Conservation (phyloP, 169 alveolate species). For the Plasmodium malariae region DNA sequence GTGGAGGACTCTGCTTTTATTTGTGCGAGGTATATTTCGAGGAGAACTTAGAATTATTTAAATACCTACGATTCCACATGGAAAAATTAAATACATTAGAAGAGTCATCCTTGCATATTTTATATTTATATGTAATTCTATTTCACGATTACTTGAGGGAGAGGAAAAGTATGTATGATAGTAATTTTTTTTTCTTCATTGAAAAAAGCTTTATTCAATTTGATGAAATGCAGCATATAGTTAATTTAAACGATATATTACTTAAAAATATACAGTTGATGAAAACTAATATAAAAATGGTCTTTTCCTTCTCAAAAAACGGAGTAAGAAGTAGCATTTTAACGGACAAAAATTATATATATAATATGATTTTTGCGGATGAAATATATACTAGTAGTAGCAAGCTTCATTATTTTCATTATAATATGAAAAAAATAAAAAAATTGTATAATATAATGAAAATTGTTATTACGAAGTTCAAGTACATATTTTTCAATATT, state of each 20-base stretch:
- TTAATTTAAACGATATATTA: background rate
- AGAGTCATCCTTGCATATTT: conserved; percentile 1
- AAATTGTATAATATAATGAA: conserved; percentile 45
- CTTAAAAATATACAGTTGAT: conserved; percentile 14
- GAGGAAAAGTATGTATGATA: conserved; percentile 23
- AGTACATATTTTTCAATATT: background rate
- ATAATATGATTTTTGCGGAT: background rate
- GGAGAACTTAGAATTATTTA: conserved; percentile 23
- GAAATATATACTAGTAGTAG: background rate
- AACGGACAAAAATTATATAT: conserved; percentile 42
- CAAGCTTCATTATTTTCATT: conserved; percentile 17
- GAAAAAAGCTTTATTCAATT: conserved; percentile 21
- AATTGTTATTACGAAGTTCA: conserved; percentile 22
- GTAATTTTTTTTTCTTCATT: conserved; percentile 27
- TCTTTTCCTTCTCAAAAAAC: background rate
- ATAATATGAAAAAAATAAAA: conserved; percentile 45
- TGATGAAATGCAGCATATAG: background rate
- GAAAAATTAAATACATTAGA: conserved; percentile 16
- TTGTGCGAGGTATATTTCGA: conserved; percentile 42
- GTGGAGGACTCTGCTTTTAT: too few relatives aligned
- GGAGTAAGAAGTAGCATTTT: background rate
- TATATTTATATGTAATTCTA: conserved; percentile 13
- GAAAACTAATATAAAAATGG: conserved; percentile 25
- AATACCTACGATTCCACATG: conserved; percentile 20
- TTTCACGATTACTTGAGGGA: conserved; percentile 10